Base-by-base conservation (phyloP, 78 protist genomes). In the Dictyostelium purpureum region DNA sequence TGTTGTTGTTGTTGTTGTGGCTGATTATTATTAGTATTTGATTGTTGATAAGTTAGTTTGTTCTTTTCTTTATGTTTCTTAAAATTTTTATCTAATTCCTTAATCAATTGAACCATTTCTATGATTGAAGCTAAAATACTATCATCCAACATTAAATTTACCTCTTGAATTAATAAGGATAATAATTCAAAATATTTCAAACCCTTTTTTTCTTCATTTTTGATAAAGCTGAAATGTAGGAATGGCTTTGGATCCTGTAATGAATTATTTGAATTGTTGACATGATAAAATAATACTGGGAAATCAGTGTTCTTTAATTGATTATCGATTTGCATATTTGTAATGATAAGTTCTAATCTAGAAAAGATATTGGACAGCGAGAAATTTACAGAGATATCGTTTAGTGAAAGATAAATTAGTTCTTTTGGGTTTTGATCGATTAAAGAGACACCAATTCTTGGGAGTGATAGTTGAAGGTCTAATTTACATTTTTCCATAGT, bases 251-350 rank as follows among this genome's bases (percentile, higher is more conserved):
- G 49, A 49, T 54, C 79, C 24, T 67, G 51, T 38, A 51, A 56
- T 19, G 21, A 26, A 40, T 77, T 77, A 6, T 37, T 40, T 38
- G 54, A 16, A 24, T 52, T 52, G 1, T 26, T 35, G 1, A 40
- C 47, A 26, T 77, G 83, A 59, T 85, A 85, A n/a, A 93, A 73
- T 31, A 93, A n/a, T 6, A 93, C 96, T 42, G 96, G 96, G 21
- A 70, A 87, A 66, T 80, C 92, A 33, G 96, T 77, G 51, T 73
- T 43, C 9, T n/a, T 26, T 12, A 76, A n/a, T 81, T 93, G 96
- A 57, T 93, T 79, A 56, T 93, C 96, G 4, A 93, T 70, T 81
- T 93, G 92, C 28, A 91, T 31, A 31, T 52, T 57, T 11, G 45
- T 74, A 6, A 91, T 51, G 4, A 70, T 61, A 7, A 91, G 21